These are phyloP conservation scores for Flaveria bidentis DNA, from an alignment of 129 eudicot species.

Conservation along the genomic window DNA sequence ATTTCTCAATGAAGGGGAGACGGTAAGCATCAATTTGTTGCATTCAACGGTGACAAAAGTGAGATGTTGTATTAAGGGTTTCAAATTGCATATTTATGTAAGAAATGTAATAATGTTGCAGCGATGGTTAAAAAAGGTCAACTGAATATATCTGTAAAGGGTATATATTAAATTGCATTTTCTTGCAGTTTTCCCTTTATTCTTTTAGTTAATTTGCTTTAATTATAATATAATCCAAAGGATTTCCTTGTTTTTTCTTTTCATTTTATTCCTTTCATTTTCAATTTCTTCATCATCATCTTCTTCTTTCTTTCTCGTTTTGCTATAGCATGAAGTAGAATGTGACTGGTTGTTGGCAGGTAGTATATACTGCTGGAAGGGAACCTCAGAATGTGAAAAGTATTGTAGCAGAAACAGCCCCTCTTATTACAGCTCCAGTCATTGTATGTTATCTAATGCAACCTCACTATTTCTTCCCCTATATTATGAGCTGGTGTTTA, in stretches of 20 bases:
- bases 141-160: background rate
- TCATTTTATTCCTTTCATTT: background rate
- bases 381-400: slow-evolving; percentile 66
- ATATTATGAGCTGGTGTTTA: background rate
- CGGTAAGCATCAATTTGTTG: slow-evolving; percentile 44
- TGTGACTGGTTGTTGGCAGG: slow-evolving; percentile 47
- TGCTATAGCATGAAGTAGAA: background rate
- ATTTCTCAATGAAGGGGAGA: slow-evolving; percentile 74
- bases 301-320: background rate
- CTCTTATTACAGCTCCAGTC: slow-evolving; percentile 72
- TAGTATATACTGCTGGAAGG: slow-evolving; percentile 89
- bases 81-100: background rate
- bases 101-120: background rate
- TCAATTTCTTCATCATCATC: background rate
- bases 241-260: background rate
- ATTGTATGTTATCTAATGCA: slow-evolving; percentile 52
- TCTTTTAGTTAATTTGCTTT: background rate
- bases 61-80: background rate
- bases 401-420: slow-evolving; percentile 65
- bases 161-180: background rate
- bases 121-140: background rate
- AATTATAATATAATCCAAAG: background rate
- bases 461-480: background rate
- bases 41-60: background rate
- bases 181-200: background rate